phyloP scores from a whole-genome alignment of 2,329 filamentous ascomycete species.

The Sarocladium strictum region DNA sequence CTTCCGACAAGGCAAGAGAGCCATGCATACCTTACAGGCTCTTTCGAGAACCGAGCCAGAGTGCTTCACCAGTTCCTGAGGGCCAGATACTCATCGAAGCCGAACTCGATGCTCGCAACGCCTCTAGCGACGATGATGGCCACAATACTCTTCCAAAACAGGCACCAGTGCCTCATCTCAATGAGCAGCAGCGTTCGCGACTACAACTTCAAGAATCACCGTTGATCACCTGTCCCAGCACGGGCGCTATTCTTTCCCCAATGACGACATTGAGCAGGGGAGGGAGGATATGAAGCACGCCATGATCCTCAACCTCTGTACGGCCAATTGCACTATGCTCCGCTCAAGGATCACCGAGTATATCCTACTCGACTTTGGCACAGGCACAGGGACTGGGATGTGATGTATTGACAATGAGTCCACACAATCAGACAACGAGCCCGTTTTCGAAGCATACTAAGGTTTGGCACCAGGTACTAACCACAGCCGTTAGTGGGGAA shows the following conservation, averaged over 20 bases:
- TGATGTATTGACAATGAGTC: slow-evolving; percentile 41
- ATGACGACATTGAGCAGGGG: slow-evolving; percentile 39
- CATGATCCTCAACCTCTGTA: slow-evolving; percentile 27
- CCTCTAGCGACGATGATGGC: slow-evolving; percentile 8
- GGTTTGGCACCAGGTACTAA: no score
- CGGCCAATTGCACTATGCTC: slow-evolving; percentile 34
- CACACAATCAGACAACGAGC: neutral
- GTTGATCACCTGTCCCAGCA: slow-evolving; percentile 36
- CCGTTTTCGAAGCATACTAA: no score
- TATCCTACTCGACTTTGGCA: slow-evolving; percentile 40
- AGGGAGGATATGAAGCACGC: slow-evolving; percentile 38
- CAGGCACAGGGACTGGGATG: slow-evolving; percentile 19
- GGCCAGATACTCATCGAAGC: neutral
- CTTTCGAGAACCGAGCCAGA: neutral
- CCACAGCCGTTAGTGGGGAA: no score
- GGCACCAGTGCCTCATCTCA: slow-evolving; percentile 21
- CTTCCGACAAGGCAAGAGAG: no score
- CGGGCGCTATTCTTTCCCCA: slow-evolving; percentile 32
- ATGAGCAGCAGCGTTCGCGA: slow-evolving; percentile 25
- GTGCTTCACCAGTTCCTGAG: neutral
- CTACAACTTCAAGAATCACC: slow-evolving; percentile 35
- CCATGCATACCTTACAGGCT: no score
- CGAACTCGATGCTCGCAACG: neutral
- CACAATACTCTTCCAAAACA: slow-evolving; percentile 15
- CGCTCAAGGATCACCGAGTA: slow-evolving; percentile 29